Evolutionary conservation across 768 basidiomycete genomes (phyloP).

Genomic region (Tremella mesenterica): DNA sequence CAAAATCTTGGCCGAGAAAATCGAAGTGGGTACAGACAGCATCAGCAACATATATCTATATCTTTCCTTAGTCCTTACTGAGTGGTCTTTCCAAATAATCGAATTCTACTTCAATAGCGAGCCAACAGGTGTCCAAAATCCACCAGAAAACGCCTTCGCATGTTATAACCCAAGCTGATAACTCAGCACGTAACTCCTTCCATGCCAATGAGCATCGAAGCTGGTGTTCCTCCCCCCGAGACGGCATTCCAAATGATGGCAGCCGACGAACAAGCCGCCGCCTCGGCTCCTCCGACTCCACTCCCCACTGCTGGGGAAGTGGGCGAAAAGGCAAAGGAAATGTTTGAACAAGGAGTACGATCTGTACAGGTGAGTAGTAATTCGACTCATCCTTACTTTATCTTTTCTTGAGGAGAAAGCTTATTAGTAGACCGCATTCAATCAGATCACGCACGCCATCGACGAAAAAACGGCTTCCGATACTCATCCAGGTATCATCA

Average conservation of each 20-base stretch:
- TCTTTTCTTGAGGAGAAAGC: too few species aligned
- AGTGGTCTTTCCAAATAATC: neutral
- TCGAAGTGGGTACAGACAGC: constrained; percentile 21
- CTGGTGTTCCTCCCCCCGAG: neutral
- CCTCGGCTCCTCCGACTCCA: neutral
- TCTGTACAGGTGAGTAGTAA: too few species aligned
- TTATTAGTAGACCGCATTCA: constrained; percentile 1
- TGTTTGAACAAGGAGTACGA: constrained; percentile 31
- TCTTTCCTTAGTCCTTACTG: neutral
- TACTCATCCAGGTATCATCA: constrained; percentile 37
- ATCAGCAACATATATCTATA: neutral
- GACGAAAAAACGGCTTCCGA: constrained; percentile 38
- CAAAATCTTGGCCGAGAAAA: constrained; percentile 35
- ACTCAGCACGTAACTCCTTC: too few species aligned
- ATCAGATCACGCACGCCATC: constrained; percentile 29
- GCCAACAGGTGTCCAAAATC: too few species aligned
- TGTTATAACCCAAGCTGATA: too few species aligned
- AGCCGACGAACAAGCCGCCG: neutral
- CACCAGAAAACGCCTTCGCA: too few species aligned
- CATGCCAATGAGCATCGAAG: neutral
- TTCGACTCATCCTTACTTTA: too few species aligned
- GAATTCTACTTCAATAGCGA: too few species aligned
- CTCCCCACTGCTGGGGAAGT: constrained; percentile 6
- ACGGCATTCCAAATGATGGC: neutral
- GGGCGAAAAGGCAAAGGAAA: constrained; percentile 19